phyloP scores from a whole-genome alignment of 441 rosid genomes.

The Theobroma grandiflorum region DNA sequence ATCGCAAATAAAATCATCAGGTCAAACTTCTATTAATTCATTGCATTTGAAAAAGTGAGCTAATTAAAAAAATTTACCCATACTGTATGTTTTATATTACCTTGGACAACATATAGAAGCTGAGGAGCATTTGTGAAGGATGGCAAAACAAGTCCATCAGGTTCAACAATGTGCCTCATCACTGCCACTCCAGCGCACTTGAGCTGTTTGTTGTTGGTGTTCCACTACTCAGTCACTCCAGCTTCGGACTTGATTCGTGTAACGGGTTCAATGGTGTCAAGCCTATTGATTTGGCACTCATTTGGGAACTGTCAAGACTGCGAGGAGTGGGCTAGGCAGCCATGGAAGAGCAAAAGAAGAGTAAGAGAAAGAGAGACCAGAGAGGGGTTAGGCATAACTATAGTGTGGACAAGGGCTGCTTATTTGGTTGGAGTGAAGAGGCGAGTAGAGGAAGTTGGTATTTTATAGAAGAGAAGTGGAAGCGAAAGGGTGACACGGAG shows the following conservation, averaged over 20 bases:
- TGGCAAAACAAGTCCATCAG: conserved; percentile 56
- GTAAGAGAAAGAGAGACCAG: conserved; percentile 49
- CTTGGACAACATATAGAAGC: conserved; percentile 54
- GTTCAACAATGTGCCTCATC: conserved; percentile 42
- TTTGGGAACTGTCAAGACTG: conserved; percentile 41
- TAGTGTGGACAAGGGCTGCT: not conserved
- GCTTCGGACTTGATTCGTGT: conserved; percentile 51
- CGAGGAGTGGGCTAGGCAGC: conserved; percentile 42
- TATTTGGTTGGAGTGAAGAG: conserved; percentile 28
- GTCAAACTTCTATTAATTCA: not conserved
- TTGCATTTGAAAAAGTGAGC: not conserved
- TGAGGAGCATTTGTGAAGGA: conserved; percentile 42
- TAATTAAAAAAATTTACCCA: not conserved
- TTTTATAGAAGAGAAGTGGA: conserved; percentile 39
- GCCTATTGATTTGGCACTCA: conserved; percentile 65
- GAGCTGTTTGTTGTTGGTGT: conserved; percentile 46
- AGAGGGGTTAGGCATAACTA: conserved; percentile 42
- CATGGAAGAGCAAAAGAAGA: conserved; percentile 51
- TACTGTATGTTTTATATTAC: conserved; percentile 21
- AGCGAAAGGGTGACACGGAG: conserved; percentile 25
- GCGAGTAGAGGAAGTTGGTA: conserved; percentile 23
- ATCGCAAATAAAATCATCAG: not conserved
- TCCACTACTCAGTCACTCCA: conserved; percentile 53
- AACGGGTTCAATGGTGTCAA: conserved; percentile 62
- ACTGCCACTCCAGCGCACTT: conserved; percentile 56